Percentiles rank a stretch among this genome's conserved stretches.
phyloP scores from a whole-genome alignment of 768 basidiomycete genomes.

The Chiua virens region DNA sequence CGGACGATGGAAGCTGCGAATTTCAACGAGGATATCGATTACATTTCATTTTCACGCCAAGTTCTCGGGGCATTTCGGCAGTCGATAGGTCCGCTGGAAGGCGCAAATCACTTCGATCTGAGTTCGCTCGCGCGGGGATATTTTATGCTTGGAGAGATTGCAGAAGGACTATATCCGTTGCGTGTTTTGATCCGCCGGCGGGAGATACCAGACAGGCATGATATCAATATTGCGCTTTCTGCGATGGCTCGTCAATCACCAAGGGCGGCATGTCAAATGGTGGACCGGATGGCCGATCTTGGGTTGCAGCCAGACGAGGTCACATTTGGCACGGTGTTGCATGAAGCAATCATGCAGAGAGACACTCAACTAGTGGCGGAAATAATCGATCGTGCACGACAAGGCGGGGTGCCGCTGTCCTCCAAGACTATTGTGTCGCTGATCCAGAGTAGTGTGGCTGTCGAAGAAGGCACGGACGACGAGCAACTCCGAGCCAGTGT shows the following conservation, averaged over 20 bases:
- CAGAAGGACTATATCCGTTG: slow-evolving; percentile 49
- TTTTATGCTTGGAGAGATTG: slow-evolving; percentile 52
- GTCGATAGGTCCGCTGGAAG: slow-evolving; percentile 45
- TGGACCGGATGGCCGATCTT: slow-evolving; percentile 49
- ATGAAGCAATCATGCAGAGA: slow-evolving; percentile 49
- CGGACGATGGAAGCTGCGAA: slow-evolving; percentile 1
- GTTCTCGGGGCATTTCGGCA: slow-evolving; percentile 46
- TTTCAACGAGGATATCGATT: slow-evolving; percentile 6
- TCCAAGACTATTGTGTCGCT: slow-evolving; percentile 51
- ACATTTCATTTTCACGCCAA: slow-evolving; percentile 41
- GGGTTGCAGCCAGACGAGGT: slow-evolving; percentile 54
- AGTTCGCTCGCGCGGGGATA: slow-evolving; percentile 64
- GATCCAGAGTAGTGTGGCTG: slow-evolving; percentile 41
- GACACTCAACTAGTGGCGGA: slow-evolving; percentile 44
- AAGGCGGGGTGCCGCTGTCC: slow-evolving; percentile 39
- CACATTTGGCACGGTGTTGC: slow-evolving; percentile 62
- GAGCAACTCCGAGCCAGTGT: slow-evolving; percentile 36
- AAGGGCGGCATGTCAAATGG: slow-evolving; percentile 42
- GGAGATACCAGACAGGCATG: slow-evolving; percentile 60
- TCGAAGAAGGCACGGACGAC: slow-evolving; percentile 25
- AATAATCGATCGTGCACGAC: slow-evolving; percentile 42
- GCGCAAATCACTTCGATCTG: slow-evolving; percentile 49
- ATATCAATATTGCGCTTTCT: slow-evolving; percentile 63
- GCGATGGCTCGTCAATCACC: slow-evolving; percentile 53
- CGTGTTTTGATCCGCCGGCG: slow-evolving; percentile 44